Evolutionary conservation across 768 basidiomycete species (phyloP).

Genomic region (Mycena indigotica): DNA sequence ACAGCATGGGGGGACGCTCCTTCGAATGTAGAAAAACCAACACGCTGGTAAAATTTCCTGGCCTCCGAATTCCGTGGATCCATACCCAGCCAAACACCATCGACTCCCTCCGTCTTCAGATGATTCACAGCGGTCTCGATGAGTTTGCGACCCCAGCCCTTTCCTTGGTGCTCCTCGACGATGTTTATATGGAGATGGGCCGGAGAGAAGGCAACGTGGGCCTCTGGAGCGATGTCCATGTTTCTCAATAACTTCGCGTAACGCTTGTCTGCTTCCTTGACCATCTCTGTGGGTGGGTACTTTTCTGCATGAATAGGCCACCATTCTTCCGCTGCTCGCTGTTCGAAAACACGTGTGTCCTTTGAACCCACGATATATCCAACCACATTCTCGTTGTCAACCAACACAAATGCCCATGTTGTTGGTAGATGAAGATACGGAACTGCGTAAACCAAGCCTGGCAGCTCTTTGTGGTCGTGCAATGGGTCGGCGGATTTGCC

Average conservation of each 20-base stretch:
- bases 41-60: constrained; percentile 57
- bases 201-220: constrained; percentile 63
- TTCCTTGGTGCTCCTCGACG: constrained; percentile 62
- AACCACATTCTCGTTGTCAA: constrained; percentile 56
- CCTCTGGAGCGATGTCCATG: constrained; percentile 48
- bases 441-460: constrained; percentile 72
- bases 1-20: constrained; percentile 53
- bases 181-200: constrained; percentile 81
- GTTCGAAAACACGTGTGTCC: constrained; percentile 69
- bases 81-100: constrained; percentile 68
- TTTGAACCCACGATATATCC: constrained; percentile 72
- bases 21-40: constrained; percentile 64
- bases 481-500: constrained; percentile 64
- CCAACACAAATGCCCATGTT: constrained; percentile 76
- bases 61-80: constrained; percentile 65
- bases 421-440: constrained; percentile 72
- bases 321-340: constrained; percentile 57
- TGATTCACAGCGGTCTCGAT: constrained; percentile 56
- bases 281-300: constrained; percentile 45
- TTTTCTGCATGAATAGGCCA: constrained; percentile 62
- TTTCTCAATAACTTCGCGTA: constrained; percentile 46
- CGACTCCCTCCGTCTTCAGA: constrained; percentile 51
- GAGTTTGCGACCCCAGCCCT: constrained; percentile 71
- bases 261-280: constrained; percentile 45
- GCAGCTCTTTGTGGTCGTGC: constrained; percentile 65